Conservation (phyloP, 495 filamentous ascomycete genomes). For the Penicillium maclennaniae region DNA sequence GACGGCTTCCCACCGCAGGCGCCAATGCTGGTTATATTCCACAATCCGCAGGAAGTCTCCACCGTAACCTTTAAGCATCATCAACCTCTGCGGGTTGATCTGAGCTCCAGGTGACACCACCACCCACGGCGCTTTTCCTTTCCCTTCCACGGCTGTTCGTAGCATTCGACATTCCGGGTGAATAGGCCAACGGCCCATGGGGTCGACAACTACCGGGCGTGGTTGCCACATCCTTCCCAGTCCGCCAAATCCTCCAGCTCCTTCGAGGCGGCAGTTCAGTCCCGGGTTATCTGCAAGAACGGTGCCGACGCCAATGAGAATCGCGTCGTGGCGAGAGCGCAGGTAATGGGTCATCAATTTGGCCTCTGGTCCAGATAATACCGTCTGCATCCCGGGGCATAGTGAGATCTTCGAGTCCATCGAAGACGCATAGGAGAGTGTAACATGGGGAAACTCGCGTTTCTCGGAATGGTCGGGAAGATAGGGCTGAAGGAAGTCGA, state of each 20-base stretch:
- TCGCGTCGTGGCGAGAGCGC: conserved; percentile 75
- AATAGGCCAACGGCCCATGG: conserved; percentile 62
- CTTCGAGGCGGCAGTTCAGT: conserved; percentile 71
- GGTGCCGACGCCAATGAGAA: conserved; percentile 80
- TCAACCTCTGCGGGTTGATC: conserved; percentile 41
- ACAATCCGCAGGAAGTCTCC: conserved; percentile 48
- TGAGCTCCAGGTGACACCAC: conserved; percentile 53
- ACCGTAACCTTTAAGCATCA: conserved; percentile 47
- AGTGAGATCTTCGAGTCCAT: conserved; percentile 78
- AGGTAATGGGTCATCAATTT: conserved; percentile 93
- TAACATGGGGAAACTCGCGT: conserved; percentile 51
- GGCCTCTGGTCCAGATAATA: conserved; percentile 72
- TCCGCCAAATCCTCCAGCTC: conserved; percentile 50
- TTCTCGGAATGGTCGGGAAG: conserved; percentile 34
- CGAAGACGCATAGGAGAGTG: conserved; percentile 85
- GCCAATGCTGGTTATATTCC: conserved; percentile 47
- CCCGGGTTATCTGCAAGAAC: conserved; percentile 80
- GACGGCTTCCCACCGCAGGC: conserved; percentile 60
- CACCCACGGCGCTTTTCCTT: conserved; percentile 69
- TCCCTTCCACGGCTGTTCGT: conserved; percentile 57
- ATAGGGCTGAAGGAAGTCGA: conserved; percentile 48
- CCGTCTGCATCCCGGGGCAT: conserved; percentile 68
- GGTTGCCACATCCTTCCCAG: conserved; percentile 61
- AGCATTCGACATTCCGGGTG: conserved; percentile 58
- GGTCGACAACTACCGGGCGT: conserved; percentile 75